These are phyloP conservation scores for Cruciata laevipes DNA, from an alignment of 257 asterid genomes.

Conservation along the genomic window DNA sequence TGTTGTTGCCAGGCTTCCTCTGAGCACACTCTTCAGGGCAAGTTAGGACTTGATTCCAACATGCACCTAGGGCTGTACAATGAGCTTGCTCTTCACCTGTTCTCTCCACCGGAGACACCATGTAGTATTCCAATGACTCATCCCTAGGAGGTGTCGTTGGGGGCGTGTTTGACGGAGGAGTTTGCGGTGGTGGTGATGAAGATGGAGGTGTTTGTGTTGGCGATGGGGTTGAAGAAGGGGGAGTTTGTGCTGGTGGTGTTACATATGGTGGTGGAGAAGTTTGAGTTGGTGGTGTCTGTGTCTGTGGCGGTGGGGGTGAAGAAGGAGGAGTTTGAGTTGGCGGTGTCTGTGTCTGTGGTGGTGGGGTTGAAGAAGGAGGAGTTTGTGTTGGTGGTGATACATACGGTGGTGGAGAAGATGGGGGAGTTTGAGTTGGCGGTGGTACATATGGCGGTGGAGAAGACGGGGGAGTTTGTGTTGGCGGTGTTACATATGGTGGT, in stretches of 20 bases:
- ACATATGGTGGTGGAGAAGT: too few relatives aligned
- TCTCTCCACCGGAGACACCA: conserved; percentile 25
- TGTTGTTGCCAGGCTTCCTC: conserved; percentile 57
- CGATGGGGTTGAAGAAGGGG: too few relatives aligned
- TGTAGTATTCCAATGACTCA: conserved; percentile 23
- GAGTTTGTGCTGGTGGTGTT: too few relatives aligned
- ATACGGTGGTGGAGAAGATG: neutral
- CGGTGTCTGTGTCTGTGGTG: neutral
- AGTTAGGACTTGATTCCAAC: conserved; percentile 35
- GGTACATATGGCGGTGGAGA: neutral
- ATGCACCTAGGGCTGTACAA: conserved; percentile 37
- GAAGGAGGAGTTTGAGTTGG: too few relatives aligned
- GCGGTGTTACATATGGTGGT: neutral
- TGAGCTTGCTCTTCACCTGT: conserved; percentile 42
- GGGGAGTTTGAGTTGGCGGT: too few relatives aligned
- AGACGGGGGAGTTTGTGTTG: neutral
- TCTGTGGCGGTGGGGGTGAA: neutral
- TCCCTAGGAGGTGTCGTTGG: neutral
- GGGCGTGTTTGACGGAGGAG: neutral
- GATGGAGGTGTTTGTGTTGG: neutral
- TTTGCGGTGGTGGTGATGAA: neutral
- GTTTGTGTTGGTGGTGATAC: too few relatives aligned
- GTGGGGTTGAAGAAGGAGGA: too few relatives aligned
- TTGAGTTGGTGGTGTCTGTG: too few relatives aligned
- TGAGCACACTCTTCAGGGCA: conserved; percentile 51